Conservation (phyloP, 305 asterid genomes). For the Fraxinus ornus region DNA sequence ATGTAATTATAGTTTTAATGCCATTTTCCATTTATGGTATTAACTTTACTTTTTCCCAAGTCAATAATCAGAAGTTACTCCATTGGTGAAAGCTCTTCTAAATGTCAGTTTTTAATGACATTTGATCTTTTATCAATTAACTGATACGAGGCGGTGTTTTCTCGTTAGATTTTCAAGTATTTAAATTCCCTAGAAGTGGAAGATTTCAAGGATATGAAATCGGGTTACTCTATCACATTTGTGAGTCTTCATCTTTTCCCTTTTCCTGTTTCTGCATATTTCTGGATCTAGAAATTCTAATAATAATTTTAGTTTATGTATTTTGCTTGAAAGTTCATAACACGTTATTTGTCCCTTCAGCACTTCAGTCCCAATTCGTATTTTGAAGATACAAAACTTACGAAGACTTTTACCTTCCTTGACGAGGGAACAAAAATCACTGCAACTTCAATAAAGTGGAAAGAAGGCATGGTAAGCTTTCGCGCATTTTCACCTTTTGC, state of each 20-base stretch:
- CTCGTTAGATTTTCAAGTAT: conserved; percentile 69
- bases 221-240: conserved; percentile 75
- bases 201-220: conserved; percentile 78
- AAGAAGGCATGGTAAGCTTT: conserved; percentile 77
- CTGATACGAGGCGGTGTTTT: conserved; percentile 13
- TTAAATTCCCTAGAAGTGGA: conserved; percentile 77
- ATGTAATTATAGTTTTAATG: neutral
- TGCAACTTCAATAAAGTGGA: conserved; percentile 86
- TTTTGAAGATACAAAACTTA: conserved; percentile 79
- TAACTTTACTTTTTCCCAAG: neutral
- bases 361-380: conserved; percentile 71
- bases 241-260: conserved; percentile 46
- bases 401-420: conserved; percentile 70
- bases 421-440: conserved; percentile 83
- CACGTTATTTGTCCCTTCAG: conserved; percentile 35
- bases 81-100: neutral
- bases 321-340: conserved; percentile 4
- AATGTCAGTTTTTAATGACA: neutral
- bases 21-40: neutral
- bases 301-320: neutral
- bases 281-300: neutral
- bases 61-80: neutral
- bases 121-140: conserved; percentile 16
- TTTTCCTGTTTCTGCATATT: neutral
- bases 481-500: neutral